A percentile compares a stretch with the other conserved stretches of the same genome.
Conservation (phyloP, 2,329 filamentous ascomycete genomes). For the Aotearoamyces nothofagi region DNA sequence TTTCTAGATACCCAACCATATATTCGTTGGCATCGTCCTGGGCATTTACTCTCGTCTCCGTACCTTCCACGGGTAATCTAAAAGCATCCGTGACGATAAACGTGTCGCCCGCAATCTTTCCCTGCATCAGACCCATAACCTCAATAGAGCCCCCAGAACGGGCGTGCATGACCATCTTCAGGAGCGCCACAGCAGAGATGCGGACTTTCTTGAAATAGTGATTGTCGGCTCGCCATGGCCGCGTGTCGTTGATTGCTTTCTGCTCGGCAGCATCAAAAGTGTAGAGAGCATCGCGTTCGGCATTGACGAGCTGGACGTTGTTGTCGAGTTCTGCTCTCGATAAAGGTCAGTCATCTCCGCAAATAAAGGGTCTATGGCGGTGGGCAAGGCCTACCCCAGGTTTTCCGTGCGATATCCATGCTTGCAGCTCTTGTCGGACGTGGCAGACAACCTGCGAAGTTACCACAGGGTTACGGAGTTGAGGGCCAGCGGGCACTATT, state of each 20-base stretch:
- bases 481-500: no score
- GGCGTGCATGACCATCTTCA: conserved; percentile 99
- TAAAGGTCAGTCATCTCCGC: no score
- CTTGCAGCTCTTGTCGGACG: no score
- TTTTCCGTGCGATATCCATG: no score
- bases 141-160: conserved; percentile 86
- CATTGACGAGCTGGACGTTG: conserved; percentile 67
- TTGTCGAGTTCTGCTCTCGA: conserved; percentile 83
- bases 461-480: no score
- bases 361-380: no score
- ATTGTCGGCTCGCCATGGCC: conserved; percentile 66
- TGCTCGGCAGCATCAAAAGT: conserved; percentile 58
- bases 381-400: no score
- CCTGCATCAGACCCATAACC: conserved; percentile 97
- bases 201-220: conserved; percentile 88
- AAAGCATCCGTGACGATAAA: conserved; percentile 93
- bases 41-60: conserved; percentile 95
- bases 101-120: conserved; percentile 71
- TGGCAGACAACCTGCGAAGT: no score
- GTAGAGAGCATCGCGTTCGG: conserved; percentile 82
- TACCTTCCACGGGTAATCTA: conserved; percentile 86
- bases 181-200: conserved; percentile 81
- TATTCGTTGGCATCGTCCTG: conserved; percentile 96
- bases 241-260: conserved; percentile 44
- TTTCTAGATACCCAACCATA: conserved; percentile 71